Percentiles rank a stretch among this genome's conserved stretches.
Evolutionary conservation across 257 asterid genomes (phyloP).

Genomic region (Solanum sejunctum): DNA sequence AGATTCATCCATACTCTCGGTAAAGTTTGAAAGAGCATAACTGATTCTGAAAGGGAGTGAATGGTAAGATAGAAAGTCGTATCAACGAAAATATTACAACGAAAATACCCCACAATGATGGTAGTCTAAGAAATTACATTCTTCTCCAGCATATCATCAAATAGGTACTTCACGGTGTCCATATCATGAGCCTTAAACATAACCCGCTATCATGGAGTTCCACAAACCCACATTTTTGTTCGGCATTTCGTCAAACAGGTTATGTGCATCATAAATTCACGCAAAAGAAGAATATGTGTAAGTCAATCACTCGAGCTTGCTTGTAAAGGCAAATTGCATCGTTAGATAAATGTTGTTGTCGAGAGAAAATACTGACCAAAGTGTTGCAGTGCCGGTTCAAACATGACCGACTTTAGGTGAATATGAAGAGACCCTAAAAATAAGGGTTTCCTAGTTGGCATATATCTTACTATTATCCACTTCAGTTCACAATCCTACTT

Average conservation of each 20-base stretch:
- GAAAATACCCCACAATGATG: not conserved
- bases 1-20: no score
- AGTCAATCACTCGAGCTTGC: not conserved
- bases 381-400: not conserved
- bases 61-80: no score
- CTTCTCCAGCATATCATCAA: not conserved
- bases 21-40: no score
- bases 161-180: not conserved
- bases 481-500: no score
- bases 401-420: no score
- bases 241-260: not conserved
- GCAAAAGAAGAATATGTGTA: not conserved
- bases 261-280: conserved; percentile 1
- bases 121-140: conserved; percentile 9
- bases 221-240: not conserved
- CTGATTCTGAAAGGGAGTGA: no score
- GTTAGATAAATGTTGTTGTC: not conserved
- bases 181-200: conserved; percentile 1
- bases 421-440: no score
- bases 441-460: no score
- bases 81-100: no score
- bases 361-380: not conserved
- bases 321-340: not conserved
- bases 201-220: conserved; percentile 1
- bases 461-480: no score